Evolutionary conservation across 2,329 filamentous ascomycete species (phyloP), one percentile per base, ranked within the genome.

Genomic region (Xylariaceae sp.): DNA sequence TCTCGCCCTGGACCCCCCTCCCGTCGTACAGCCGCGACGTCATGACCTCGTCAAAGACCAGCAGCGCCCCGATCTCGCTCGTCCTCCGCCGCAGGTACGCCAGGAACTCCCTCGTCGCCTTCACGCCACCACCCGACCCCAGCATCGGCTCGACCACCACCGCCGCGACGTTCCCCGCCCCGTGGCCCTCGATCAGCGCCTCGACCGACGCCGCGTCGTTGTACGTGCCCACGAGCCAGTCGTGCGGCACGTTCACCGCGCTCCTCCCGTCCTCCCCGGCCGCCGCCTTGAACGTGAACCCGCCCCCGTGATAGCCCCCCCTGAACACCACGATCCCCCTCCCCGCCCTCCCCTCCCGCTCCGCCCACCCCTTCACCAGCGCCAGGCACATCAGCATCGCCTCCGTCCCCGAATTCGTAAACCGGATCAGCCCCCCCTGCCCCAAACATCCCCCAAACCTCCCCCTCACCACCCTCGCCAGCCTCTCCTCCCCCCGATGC

Each of bases 41-140:
- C 74, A 85, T 83, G 4, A 87, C 83, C 61, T 88, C 84, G 56
- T 88, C 84, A 12, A 85, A 64, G 28, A 88, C 79, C 48, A 88
- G 72, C 1, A 87, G 43, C 0, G 76, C 76, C 2, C 73, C 74
- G 0, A 56, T 58, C 39, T 65, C 62, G 22, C 60, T 64, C 1
- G 78, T 72, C 4, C 67, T 63, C 0, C 66, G 57, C 34, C 74
- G 73, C 4, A 84, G 60, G 2, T 66, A 66, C 9, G 58, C 45
- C 19, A 85, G 57, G 48, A 85, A 86, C 15, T 69, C 69, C 39
- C 24, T 39, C 0, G 62, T 66, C 0, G 66, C 81, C 0, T 68
- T 63, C 4, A 81, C 71, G 39, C 73, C 77, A 0, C 83, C 82
- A 0, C 74, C 81, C 3, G 74, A 70, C 0, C 81, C 81, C 49